These are phyloP conservation scores for Cylindrodendrum hubeiense DNA, from an alignment of 2,329 filamentous ascomycete genomes.

Conservation along the genomic window DNA sequence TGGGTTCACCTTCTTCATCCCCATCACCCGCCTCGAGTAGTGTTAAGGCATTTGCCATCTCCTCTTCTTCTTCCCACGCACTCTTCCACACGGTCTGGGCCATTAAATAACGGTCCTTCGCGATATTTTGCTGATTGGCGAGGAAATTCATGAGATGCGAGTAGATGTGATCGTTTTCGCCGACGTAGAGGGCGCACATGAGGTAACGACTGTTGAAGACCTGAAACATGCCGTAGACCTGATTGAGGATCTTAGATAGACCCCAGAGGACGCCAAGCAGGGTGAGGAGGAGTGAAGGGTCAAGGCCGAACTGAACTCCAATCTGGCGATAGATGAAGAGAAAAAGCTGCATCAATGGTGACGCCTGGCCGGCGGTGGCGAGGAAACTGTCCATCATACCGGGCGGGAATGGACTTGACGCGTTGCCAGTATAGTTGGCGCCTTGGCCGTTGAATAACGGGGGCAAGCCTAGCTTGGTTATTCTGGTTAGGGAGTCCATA, in stretches of 20 bases:
- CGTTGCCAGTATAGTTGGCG: constrained; percentile 36
- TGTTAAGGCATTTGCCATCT: constrained; percentile 53
- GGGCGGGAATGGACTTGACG: constrained; percentile 39
- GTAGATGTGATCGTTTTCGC: constrained; percentile 69
- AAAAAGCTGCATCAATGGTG: constrained; percentile 56
- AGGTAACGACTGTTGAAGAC: constrained; percentile 58
- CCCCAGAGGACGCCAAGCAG: constrained; percentile 62
- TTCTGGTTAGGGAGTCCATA: constrained; percentile 45
- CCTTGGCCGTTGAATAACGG: constrained; percentile 41
- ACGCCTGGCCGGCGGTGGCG: constrained; percentile 57
- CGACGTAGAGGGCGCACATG: constrained; percentile 65
- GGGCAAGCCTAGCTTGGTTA: constrained; percentile 46
- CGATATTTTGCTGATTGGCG: constrained; percentile 63
- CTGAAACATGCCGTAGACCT: constrained; percentile 51
- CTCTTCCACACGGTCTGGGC: constrained; percentile 67
- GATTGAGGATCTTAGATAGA: constrained; percentile 50
- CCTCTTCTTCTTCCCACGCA: constrained; percentile 68
- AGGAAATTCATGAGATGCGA: constrained; percentile 70
- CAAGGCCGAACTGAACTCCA: constrained; percentile 60
- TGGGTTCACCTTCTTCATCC: constrained; percentile 50
- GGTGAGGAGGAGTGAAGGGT: constrained; percentile 62
- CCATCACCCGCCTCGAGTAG: constrained; percentile 43
- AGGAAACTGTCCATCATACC: constrained; percentile 59
- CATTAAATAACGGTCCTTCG: constrained; percentile 64
- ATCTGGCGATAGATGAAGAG: constrained; percentile 61